Percentiles rank a stretch among this genome's conserved stretches.
These are phyloP conservation scores for Vishniacozyma victoriae DNA, from an alignment of 768 basidiomycete species.

Conservation along the genomic window DNA sequence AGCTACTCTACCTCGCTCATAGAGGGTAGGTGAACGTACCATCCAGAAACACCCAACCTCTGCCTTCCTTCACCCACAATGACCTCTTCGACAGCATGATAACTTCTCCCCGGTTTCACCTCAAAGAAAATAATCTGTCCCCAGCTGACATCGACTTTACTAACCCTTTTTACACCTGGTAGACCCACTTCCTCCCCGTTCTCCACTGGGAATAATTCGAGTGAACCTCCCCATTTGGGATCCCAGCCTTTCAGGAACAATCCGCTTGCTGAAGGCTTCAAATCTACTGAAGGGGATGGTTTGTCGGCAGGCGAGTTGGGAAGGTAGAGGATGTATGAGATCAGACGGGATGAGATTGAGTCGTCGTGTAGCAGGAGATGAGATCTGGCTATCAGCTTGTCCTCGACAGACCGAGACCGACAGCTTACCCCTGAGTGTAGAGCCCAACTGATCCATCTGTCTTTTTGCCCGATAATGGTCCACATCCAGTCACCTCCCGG, in stretches of 20 bases:
- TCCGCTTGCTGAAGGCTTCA: conserved; percentile 28
- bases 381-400: too few species aligned
- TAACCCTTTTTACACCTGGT: conserved; percentile 52
- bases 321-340: conserved; percentile 96
- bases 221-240: conserved; percentile 82
- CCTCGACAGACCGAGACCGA: too few species aligned
- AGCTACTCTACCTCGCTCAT: not conserved
- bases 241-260: conserved; percentile 61
- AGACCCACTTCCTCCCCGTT: conserved; percentile 57
- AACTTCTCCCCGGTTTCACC: conserved; percentile 79
- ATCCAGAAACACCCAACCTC: conserved; percentile 84
- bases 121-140: conserved; percentile 51
- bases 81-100: conserved; percentile 95
- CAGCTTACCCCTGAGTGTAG: conserved; percentile 75
- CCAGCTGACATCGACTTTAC: conserved; percentile 47
- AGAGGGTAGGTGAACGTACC: conserved; percentile 52
- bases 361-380: conserved; percentile 96
- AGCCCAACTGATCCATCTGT: conserved; percentile 94
- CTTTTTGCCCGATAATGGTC: conserved; percentile 79
- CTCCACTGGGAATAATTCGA: conserved; percentile 80
- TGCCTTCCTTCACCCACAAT: conserved; percentile 73
- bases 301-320: conserved; percentile 51
- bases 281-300: conserved; percentile 55
- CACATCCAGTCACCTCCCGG: conserved; percentile 81
- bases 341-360: conserved; percentile 85